A percentile compares a stretch with the other conserved stretches of the same genome.
phyloP scores from a whole-genome alignment of 208 protist species.

The Spironucleus salmonicida region DNA sequence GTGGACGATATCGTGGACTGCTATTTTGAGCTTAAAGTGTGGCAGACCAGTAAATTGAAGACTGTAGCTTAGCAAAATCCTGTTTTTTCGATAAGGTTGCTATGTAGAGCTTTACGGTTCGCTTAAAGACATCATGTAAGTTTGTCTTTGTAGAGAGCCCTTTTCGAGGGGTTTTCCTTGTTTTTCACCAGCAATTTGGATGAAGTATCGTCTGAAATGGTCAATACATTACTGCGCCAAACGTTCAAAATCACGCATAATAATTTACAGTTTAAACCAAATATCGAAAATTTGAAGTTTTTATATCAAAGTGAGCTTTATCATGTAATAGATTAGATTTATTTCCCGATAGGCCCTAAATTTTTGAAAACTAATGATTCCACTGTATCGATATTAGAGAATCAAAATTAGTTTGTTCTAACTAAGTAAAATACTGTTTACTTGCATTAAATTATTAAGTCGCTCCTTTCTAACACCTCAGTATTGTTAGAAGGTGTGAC shows the following conservation, averaged over 20 bases:
- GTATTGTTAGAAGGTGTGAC: slow-evolving; percentile 22
- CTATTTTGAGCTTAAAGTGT: not conserved
- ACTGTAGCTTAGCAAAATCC: not conserved
- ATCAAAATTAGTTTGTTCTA: slow-evolving; percentile 16
- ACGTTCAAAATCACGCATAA: no score
- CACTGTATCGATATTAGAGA: no score
- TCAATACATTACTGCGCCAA: not conserved
- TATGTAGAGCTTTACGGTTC: slow-evolving; percentile 1
- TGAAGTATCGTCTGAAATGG: no score
- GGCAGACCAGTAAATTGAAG: not conserved
- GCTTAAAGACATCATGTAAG: not conserved
- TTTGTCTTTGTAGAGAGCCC: not conserved
- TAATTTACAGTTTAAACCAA: no score
- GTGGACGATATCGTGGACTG: not conserved
- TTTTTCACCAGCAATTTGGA: not conserved
- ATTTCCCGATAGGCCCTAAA: no score
- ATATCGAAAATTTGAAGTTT: no score
- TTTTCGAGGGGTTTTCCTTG: slow-evolving; percentile 12
- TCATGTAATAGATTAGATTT: no score
- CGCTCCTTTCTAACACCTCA: not conserved
- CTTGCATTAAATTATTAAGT: not conserved
- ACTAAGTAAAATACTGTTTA: not conserved
- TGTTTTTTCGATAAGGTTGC: not conserved
- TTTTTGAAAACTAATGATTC: no score
- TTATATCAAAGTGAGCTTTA: no score